phyloP scores from a whole-genome alignment of 2,329 filamentous ascomycete species.

The Tympanopsis confertula region DNA sequence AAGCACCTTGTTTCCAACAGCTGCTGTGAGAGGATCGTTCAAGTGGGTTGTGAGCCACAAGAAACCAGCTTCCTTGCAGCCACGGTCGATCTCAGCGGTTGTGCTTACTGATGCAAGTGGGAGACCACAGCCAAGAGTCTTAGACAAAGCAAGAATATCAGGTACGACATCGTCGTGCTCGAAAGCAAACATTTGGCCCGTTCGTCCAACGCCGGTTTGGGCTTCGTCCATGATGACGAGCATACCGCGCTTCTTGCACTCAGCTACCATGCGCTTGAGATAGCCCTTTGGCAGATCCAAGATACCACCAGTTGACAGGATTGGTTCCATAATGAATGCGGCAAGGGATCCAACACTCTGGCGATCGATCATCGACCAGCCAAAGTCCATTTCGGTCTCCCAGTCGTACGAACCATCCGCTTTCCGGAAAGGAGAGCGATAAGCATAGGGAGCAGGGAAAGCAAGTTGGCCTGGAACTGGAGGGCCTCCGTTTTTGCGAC shows the following conservation, averaged over 20 bases:
- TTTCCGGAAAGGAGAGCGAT: constrained; percentile 48
- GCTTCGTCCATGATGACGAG: constrained; percentile 49
- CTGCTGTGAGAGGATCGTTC: constrained; percentile 39
- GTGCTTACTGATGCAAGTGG: constrained; percentile 37
- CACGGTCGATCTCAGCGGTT: constrained; percentile 30
- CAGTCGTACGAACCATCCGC: constrained; percentile 52
- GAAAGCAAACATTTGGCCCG: constrained; percentile 46
- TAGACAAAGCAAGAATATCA: constrained; percentile 37
- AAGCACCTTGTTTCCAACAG: constrained; percentile 40
- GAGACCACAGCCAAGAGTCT: constrained; percentile 40
- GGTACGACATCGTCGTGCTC: constrained; percentile 35
- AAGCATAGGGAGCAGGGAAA: constrained; percentile 47
- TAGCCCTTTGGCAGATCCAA: constrained; percentile 47
- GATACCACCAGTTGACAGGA: constrained; percentile 45
- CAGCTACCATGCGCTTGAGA: constrained; percentile 36
- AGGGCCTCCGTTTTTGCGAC: constrained; percentile 31
- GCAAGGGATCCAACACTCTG: constrained; percentile 49
- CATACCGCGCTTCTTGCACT: constrained; percentile 42
- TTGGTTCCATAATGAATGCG: constrained; percentile 50
- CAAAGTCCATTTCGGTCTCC: constrained; percentile 51
- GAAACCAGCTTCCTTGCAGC: constrained; percentile 29
- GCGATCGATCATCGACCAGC: constrained; percentile 47
- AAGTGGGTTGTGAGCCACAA: constrained; percentile 39
- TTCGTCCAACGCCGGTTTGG: constrained; percentile 44
- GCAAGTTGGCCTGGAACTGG: constrained; percentile 42